Conservation (phyloP, 2,329 filamentous ascomycete species). For the Pseudogymnoascus sp. region DNA sequence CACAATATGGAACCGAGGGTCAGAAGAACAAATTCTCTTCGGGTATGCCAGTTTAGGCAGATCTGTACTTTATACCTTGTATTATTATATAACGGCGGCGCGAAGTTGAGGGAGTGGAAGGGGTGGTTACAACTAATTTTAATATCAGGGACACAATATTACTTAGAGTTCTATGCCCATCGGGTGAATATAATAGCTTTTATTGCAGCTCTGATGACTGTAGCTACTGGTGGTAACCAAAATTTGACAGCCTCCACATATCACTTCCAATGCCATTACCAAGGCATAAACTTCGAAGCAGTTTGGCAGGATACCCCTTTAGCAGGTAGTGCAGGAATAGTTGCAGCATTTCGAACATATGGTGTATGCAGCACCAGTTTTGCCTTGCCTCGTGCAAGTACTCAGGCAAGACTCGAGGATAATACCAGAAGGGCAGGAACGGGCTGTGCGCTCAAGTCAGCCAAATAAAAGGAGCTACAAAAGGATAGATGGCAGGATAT, state of each 20-base stretch:
- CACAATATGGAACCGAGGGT: not conserved
- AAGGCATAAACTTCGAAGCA: not conserved
- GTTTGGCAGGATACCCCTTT: not conserved
- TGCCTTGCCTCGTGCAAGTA: not conserved
- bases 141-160: not conserved
- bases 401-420: conserved; percentile 2
- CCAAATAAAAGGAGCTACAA: not conserved
- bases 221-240: not conserved
- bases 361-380: conserved; percentile 4
- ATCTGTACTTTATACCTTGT: not conserved
- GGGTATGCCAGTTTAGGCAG: not conserved
- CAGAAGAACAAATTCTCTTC: not conserved
- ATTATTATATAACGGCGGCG: not conserved
- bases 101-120: not conserved
- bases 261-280: not conserved
- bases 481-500: not conserved
- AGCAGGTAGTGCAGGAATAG: not conserved
- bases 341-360: not conserved
- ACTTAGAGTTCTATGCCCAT: not conserved
- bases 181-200: not conserved
- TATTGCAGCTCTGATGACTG: not conserved
- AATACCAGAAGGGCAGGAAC: not conserved
- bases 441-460: not conserved
- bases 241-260: not conserved
- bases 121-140: not conserved